Percentiles rank a stretch among this genome's conserved stretches.
Conservation (phyloP, 371 early-diverging fungal genomes). For the Rhizomucor miehei region DNA sequence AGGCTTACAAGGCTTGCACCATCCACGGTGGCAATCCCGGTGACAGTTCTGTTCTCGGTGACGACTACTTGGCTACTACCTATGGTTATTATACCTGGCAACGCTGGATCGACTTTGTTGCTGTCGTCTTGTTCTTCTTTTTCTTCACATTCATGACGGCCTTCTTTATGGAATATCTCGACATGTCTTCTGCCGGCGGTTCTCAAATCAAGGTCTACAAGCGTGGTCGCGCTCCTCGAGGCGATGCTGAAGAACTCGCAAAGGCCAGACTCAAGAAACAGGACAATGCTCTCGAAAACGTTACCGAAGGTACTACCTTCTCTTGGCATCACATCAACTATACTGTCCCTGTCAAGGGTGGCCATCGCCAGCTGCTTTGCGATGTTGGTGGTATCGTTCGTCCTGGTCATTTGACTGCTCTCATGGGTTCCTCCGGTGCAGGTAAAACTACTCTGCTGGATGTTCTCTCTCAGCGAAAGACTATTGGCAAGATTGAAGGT, state of each 20-base stretch:
- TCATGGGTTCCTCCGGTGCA: slow-evolving; percentile 86
- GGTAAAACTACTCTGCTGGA: slow-evolving; percentile 92
- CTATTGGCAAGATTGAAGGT: slow-evolving; percentile 74
- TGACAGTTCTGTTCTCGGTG: slow-evolving; percentile 38
- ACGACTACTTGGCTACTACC: slow-evolving; percentile 44
- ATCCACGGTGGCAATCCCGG: slow-evolving; percentile 53
- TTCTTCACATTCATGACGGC: slow-evolving; percentile 50
- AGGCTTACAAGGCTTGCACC: slow-evolving; percentile 53
- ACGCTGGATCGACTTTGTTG: slow-evolving; percentile 61
- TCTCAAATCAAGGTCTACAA: slow-evolving; percentile 60
- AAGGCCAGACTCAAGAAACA: slow-evolving; percentile 4
- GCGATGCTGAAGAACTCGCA: slow-evolving; percentile 19
- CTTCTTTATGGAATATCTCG: slow-evolving; percentile 53
- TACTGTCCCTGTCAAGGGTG: slow-evolving; percentile 59
- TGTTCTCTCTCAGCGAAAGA: slow-evolving; percentile 77
- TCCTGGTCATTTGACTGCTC: slow-evolving; percentile 68
- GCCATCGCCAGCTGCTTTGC: slow-evolving; percentile 47
- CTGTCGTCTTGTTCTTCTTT: slow-evolving; percentile 53
- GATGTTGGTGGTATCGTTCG: slow-evolving; percentile 55
- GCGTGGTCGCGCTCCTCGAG: slow-evolving; percentile 31
- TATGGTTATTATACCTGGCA: slow-evolving; percentile 44
- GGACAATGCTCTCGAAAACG: slow-evolving; percentile 21
- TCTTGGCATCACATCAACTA: slow-evolving; percentile 61
- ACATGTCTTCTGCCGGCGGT: slow-evolving; percentile 51
- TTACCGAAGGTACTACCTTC: slow-evolving; percentile 49